Base-by-base conservation (phyloP, 2,329 filamentous ascomycete genomes). In the Fusarium siculi region DNA sequence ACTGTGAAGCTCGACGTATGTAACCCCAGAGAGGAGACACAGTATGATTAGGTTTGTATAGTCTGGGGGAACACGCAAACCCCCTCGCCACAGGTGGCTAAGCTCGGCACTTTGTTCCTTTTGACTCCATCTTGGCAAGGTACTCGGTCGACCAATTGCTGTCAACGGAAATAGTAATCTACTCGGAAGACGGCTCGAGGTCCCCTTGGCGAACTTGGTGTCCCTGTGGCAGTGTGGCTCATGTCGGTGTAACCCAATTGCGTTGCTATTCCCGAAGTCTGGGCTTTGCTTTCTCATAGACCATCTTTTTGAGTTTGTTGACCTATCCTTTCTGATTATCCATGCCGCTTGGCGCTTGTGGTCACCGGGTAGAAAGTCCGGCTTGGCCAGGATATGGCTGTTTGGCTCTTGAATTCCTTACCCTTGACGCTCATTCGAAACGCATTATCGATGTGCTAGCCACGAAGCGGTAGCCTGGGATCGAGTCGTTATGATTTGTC, bases 81-180 rank as follows among this genome's bases (percentile, higher is more conserved):
- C 75, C 70, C 76, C 70, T 78, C 66, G 76, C 76, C 76, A 78
- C 76, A 76, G 54, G 75, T 77, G 75, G 75, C 73, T 77, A 68
- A 65, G 68, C 71, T 62, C 67, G 71, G 71, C 71, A 72, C 54
- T 62, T 72, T 46, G 28, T 57, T 69, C 54, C 49, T 52, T 68
- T 63, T 28, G 21, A 42, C 32, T 58, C 23, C 34, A 47, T 23
- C 68, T 71, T 71, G 68, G 66, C 54, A 39, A 43, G 39, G 21
- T 46, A 56, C 30, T 39, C 16, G n/a, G 23, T 50, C 28, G 59
- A 37, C 71, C 71, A 72, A 69, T 69, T 42, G 40, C 40, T 37
- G 46, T n/a, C 37, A 40, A 49, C 30, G 52, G 25, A 34, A 15
- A 57, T 36, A 43, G 34, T 21, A 40, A 57, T 67, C 16, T 46